Conservation (phyloP, 768 basidiomycete genomes). For the Porphyrellus cyaneotinctus region DNA sequence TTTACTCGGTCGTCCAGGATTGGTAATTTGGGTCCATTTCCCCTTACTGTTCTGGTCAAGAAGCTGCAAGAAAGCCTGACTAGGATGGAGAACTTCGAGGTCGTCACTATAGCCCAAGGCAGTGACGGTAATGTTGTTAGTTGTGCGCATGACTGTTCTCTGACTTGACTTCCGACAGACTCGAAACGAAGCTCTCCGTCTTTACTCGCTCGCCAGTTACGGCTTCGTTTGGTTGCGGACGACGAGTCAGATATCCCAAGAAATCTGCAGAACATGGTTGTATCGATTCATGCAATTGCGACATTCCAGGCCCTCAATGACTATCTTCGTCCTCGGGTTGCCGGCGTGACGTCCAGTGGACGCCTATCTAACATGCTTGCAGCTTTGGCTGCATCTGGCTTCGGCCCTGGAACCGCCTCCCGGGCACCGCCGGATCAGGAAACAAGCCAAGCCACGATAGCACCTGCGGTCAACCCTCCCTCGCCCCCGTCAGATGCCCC, state of each 20-base stretch:
- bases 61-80: slow-evolving; percentile 95
- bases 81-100: slow-evolving; percentile 93
- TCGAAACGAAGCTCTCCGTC: slow-evolving; percentile 89
- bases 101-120: slow-evolving; percentile 80
- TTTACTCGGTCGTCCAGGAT: slow-evolving; percentile 57
- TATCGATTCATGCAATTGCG: slow-evolving; percentile 97
- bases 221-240: slow-evolving; percentile 83
- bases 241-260: slow-evolving; percentile 88
- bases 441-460: slow-evolving; percentile 30
- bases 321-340: slow-evolving; percentile 87
- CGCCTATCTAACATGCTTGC: slow-evolving; percentile 87
- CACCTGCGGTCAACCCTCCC: slow-evolving; percentile 23
- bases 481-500: slow-evolving; percentile 34
- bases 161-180: slow-evolving; percentile 41
- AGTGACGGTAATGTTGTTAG: slow-evolving; percentile 56
- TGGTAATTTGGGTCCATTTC: slow-evolving; percentile 45
- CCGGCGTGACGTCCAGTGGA: slow-evolving; percentile 59
- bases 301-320: slow-evolving; percentile 97
- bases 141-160: not conserved
- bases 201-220: slow-evolving; percentile 86
- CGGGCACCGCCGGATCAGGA: slow-evolving; percentile 33
- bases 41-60: slow-evolving; percentile 81
- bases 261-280: slow-evolving; percentile 83
- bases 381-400: slow-evolving; percentile 76
- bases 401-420: slow-evolving; percentile 49